Conservation (phyloP, 2,329 filamentous ascomycete genomes). For the Fusarium verrucosum region DNA sequence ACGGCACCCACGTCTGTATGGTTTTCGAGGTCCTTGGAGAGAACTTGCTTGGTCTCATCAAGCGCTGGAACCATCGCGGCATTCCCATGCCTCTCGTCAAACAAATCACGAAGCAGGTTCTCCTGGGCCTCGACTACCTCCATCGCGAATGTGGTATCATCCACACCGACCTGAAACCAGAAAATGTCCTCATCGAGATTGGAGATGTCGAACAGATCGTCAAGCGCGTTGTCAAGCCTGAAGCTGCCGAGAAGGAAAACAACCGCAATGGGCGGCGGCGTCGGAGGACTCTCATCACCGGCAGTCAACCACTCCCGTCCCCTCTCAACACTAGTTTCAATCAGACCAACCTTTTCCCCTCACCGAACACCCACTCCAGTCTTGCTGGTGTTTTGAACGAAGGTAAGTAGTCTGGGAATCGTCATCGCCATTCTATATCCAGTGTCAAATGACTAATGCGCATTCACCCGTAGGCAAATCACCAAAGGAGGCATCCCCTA, state of each 20-base stretch:
- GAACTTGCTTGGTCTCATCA: slow-evolving; percentile 93
- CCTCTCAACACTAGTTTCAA: slow-evolving; percentile 93
- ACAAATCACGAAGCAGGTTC: slow-evolving; percentile 98
- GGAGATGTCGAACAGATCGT: slow-evolving; percentile 99
- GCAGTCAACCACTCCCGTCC: slow-evolving; percentile 94
- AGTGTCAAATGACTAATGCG: slow-evolving; percentile 17
- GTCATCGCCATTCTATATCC: not conserved
- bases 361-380: slow-evolving; percentile 74
- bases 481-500: slow-evolving; percentile 59
- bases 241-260: slow-evolving; percentile 79
- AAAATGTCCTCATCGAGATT: slow-evolving; percentile 98
- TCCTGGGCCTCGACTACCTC: slow-evolving; percentile 93
- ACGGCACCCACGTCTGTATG: slow-evolving; percentile 98
- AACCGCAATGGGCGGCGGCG: slow-evolving; percentile 91
- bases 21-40: slow-evolving; percentile 98
- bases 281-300: slow-evolving; percentile 92
- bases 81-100: slow-evolving; percentile 97
- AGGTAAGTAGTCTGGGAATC: slow-evolving; percentile 59
- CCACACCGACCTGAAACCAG: slow-evolving; percentile 95
- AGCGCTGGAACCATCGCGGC: slow-evolving; percentile 97
- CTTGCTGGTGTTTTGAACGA: slow-evolving; percentile 87
- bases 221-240: slow-evolving; percentile 91
- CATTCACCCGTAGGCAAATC: slow-evolving; percentile 45
- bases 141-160: slow-evolving; percentile 99
- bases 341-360: slow-evolving; percentile 74